Evolutionary conservation across 1,284 basidiomycete genomes (phyloP).

Genomic region (Boletus sp.): DNA sequence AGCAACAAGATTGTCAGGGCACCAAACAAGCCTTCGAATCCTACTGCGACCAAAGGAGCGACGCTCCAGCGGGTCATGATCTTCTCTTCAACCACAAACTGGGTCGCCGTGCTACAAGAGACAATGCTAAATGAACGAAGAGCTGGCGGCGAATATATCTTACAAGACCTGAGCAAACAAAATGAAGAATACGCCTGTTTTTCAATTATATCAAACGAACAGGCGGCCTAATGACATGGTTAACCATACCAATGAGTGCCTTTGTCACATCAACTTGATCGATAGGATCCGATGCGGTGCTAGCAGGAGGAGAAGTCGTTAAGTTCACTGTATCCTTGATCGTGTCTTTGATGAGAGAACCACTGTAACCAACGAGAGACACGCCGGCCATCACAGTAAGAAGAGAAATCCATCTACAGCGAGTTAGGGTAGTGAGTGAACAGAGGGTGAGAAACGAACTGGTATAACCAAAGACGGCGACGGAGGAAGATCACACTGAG

Average conservation of each 20-base stretch:
- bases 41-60: slow-evolving; percentile 90
- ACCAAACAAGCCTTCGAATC: slow-evolving; percentile 93
- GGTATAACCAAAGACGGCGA: slow-evolving; percentile 75
- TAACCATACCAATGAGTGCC: slow-evolving; percentile 60
- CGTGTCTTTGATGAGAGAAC: slow-evolving; percentile 78
- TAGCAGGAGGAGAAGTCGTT: slow-evolving; percentile 22
- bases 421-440: slow-evolving; percentile 7
- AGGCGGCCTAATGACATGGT: slow-evolving; percentile 3
- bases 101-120: slow-evolving; percentile 69
- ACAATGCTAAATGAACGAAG: slow-evolving; percentile 21
- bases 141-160: slow-evolving; percentile 34
- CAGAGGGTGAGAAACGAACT: slow-evolving; percentile 44
- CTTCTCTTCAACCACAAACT: slow-evolving; percentile 94
- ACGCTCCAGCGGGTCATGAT: slow-evolving; percentile 80
- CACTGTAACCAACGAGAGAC: slow-evolving; percentile 86
- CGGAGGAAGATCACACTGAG: slow-evolving; percentile 91
- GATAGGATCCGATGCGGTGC: slow-evolving; percentile 35
- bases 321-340: slow-evolving; percentile 43
- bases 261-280: slow-evolving; percentile 59
- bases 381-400: slow-evolving; percentile 90
- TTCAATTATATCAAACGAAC: slow-evolving; percentile 2
- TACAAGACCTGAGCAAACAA: slow-evolving; percentile 97
- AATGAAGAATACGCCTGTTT: slow-evolving; percentile 80
- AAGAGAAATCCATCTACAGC: slow-evolving; percentile 81
- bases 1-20: slow-evolving; percentile 70